These are phyloP conservation scores for Phytophthora pseudosyringae DNA, from an alignment of 352 stramenopile species.

Conservation along the genomic window DNA sequence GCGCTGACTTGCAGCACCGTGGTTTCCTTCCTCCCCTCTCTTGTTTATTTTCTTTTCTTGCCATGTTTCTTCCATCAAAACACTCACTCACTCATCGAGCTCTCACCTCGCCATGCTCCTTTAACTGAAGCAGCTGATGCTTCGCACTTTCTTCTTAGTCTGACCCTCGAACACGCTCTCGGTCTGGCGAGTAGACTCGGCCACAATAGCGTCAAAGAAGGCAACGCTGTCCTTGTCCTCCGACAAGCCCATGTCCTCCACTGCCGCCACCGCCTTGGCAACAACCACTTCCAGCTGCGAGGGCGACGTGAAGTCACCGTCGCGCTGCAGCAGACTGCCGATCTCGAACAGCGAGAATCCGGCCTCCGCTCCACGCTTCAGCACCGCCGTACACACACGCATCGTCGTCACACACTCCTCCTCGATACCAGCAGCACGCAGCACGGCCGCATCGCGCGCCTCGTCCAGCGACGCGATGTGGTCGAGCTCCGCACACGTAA, in stretches of 20 bases:
- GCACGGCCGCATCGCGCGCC: conserved; percentile 56
- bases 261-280: conserved; percentile 40
- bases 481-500: conserved; percentile 77
- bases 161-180: conserved; percentile 61
- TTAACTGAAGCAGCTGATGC: conserved; percentile 89
- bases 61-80: conserved; percentile 67
- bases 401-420: conserved; percentile 87
- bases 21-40: conserved; percentile 29
- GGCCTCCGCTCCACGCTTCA: conserved; percentile 75
- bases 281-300: conserved; percentile 83
- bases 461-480: conserved; percentile 78
- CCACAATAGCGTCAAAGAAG: conserved; percentile 69
- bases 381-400: conserved; percentile 77
- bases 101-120: conserved; percentile 11
- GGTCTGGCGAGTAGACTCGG: conserved; percentile 44
- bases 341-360: conserved; percentile 91
- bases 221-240: conserved; percentile 37
- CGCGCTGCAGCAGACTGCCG: conserved; percentile 75
- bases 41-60: conserved; percentile 48
- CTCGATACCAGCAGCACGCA: conserved; percentile 76
- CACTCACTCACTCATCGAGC: conserved; percentile 44
- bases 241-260: conserved; percentile 43
- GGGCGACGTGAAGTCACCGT: conserved; percentile 79
- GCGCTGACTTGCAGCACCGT: conserved; percentile 8
- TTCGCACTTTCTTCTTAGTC: conserved; percentile 89